These are phyloP conservation scores for Westerdykella ornata DNA, from an alignment of 2,329 filamentous ascomycete species.

Conservation along the genomic window DNA sequence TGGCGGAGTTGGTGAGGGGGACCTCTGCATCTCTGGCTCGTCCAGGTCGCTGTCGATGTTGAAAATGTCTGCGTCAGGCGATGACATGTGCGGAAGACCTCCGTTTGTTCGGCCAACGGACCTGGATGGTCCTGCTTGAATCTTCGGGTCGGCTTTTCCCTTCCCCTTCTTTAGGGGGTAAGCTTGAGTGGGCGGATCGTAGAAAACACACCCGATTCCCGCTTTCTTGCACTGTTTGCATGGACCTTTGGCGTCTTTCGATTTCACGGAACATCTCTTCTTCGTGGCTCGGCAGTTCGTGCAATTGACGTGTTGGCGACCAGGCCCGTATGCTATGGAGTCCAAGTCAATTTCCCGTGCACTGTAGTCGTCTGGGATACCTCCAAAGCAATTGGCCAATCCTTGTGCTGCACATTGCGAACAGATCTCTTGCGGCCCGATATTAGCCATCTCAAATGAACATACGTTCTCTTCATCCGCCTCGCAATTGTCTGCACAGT, in stretches of 20 bases:
- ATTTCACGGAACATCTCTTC: constrained; percentile 29
- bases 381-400: constrained; percentile 8
- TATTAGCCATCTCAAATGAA: constrained; percentile 15
- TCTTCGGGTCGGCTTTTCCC: constrained; percentile 7
- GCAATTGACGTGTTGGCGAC: constrained; percentile 17
- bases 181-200: constrained; percentile 7
- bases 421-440: constrained; percentile 13
- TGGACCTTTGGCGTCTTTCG: constrained; percentile 22
- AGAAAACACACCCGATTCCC: constrained; percentile 27
- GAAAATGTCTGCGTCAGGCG: background rate
- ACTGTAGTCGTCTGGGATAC: constrained; percentile 15
- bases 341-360: constrained; percentile 16
- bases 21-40: background rate
- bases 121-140: background rate
- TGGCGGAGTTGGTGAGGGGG: constrained; percentile 18
- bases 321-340: constrained; percentile 13
- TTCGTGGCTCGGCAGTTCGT: constrained; percentile 24
- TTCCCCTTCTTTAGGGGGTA: background rate
- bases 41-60: background rate
- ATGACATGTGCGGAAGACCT: no score
- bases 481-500: constrained; percentile 9
- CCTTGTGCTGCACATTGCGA: constrained; percentile 14
- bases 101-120: background rate
- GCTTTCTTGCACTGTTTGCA: constrained; percentile 28
- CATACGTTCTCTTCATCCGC: constrained; percentile 9